phyloP scores from a whole-genome alignment of 148 eudicot genomes.

The Nepenthes gracilis region DNA sequence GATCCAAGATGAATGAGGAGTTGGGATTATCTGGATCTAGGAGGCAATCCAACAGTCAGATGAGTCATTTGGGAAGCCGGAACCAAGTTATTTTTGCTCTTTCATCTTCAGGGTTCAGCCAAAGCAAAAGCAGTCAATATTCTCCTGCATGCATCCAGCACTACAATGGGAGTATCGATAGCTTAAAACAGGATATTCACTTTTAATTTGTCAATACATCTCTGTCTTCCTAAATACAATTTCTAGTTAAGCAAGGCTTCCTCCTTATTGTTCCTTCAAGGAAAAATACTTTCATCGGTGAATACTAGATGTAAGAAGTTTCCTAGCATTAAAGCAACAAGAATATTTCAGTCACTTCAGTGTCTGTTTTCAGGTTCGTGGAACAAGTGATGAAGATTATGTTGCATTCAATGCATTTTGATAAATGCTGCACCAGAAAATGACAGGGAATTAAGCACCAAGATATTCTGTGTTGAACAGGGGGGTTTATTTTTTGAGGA shows the following conservation, averaged over 20 bases:
- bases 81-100: slow-evolving; percentile 48
- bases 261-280: too few relatives aligned
- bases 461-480: too few relatives aligned
- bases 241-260: slow-evolving; percentile 1
- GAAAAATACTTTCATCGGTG: too few relatives aligned
- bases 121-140: slow-evolving; percentile 52
- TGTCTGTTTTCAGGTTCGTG: too few relatives aligned
- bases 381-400: too few relatives aligned
- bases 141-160: slow-evolving; percentile 44
- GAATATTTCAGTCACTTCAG: too few relatives aligned
- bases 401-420: too few relatives aligned
- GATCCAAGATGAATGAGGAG: slow-evolving; percentile 48
- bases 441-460: too few relatives aligned
- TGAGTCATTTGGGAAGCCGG: slow-evolving; percentile 9
- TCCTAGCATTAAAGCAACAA: too few relatives aligned
- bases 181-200: slow-evolving; percentile 15
- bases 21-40: slow-evolving; percentile 28
- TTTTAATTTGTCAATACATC: neutral
- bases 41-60: slow-evolving; percentile 17
- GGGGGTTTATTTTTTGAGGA: too few relatives aligned
- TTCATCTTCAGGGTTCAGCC: slow-evolving; percentile 69
- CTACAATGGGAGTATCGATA: slow-evolving; percentile 24
- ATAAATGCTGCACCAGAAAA: too few relatives aligned
- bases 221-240: slow-evolving; percentile 4
- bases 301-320: too few relatives aligned